Conservation (phyloP, 1,284 basidiomycete species). For the Ustilago crameri region DNA sequence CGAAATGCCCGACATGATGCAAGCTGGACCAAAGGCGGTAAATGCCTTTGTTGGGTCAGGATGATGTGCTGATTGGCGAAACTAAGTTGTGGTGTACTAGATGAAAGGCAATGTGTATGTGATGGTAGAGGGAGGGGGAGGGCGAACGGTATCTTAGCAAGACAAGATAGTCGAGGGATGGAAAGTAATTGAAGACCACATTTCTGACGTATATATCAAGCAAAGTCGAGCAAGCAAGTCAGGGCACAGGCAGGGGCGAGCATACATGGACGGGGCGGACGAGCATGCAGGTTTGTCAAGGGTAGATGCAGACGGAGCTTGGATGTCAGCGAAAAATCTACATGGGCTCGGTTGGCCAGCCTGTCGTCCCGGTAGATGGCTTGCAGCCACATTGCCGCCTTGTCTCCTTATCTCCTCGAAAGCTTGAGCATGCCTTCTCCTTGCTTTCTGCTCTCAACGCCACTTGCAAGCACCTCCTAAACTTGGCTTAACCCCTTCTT, state of each 20-base stretch:
- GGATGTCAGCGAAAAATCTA: slow-evolving; percentile 12
- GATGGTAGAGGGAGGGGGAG: background rate
- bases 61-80: background rate
- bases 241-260: too few species aligned
- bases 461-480: too few species aligned
- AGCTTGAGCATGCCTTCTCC: background rate
- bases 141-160: too few species aligned
- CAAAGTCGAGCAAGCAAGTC: background rate
- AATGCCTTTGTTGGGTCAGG: background rate
- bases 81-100: too few species aligned
- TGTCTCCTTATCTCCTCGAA: too few species aligned
- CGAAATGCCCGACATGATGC: slow-evolving; percentile 33
- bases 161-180: too few species aligned
- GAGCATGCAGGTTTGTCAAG: too few species aligned
- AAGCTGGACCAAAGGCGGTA: background rate
- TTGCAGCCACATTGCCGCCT: background rate
- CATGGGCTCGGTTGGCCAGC: background rate
- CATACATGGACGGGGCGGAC: too few species aligned
- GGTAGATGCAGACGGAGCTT: background rate
- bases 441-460: background rate
- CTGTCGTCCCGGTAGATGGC: too few species aligned
- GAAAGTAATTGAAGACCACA: background rate
- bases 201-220: background rate
- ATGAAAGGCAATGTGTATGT: background rate
- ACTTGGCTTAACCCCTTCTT: too few species aligned